Base-by-base conservation (phyloP, 1,284 basidiomycete genomes). In the Trametes sp. region DNA sequence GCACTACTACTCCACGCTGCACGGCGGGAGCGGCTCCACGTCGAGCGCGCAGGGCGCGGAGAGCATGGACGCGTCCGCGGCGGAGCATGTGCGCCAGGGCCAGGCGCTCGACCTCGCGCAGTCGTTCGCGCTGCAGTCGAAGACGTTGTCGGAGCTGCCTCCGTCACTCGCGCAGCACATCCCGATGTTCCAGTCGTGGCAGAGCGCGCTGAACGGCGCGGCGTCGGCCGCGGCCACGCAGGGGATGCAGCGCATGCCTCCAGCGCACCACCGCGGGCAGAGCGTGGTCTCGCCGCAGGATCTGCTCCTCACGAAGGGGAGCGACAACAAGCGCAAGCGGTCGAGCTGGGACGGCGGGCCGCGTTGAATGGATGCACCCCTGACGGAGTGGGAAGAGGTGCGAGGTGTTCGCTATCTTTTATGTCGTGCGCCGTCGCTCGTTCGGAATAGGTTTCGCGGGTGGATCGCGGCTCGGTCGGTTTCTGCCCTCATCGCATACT, bases 211-310 rank as follows among this genome's bases (percentile, higher is more conserved):
- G 53, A 63, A 41, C 57, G 59, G 67, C 59, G 35, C 61, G 3
- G 56, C 29, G 52, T 54, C 29, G 48, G 38, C 26, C 14, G 49
- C 59, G 53, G 66, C 69, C 45, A 64, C 54, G 62, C 70, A 31
- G 63, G 35, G 64, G 57, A 73, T 65, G 69, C 68, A 24, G 60
- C 74, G 63, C 63, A 73, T 64, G 69, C 51, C 76, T 74, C 46
- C 64, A 59, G 75, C 76, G 62, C 87, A 88, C 70, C 87, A 89
- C 64, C 82, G 88, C 23, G 87, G 86, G 0, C 86, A 86, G 78
- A 89, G 87, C 69, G 83, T 81, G 79, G 82, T 91, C 44, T 87
- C 86, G 61, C 89, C 90, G 31, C 84, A 89, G 73, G 89, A 92
- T 72, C 72, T 90, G 64, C 75, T 88, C 61, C 63, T 89, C 65